Base-by-base conservation (phyloP, 2,329 filamentous ascomycete genomes). In the Phialophora tarda region DNA sequence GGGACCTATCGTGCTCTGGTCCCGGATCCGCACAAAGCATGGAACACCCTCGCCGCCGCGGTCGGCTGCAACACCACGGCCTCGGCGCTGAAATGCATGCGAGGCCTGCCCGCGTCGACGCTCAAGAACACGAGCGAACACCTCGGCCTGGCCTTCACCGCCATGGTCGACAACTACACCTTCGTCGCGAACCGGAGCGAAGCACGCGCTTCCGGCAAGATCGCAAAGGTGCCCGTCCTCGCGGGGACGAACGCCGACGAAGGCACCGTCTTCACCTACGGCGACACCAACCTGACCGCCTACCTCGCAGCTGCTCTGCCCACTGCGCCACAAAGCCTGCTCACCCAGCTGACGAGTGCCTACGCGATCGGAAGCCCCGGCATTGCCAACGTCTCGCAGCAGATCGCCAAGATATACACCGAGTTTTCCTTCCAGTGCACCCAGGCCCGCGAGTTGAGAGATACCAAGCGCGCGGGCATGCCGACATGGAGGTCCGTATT, bases 221-320 rank as follows among this genome's bases (percentile, higher is more conserved):
- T 78, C 10, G 71, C 73, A 4, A 83, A 80, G 65, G 74, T 84
- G 10, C 67, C 68, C 0, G 65, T 79, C 8, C 68, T 80, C 6
- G 81, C 81, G 47, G 82, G 82, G 44, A 78, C 74, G 62, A 80
- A 77, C 7, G 71, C 84, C 32, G 77, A 79, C n/a, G 77, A 83
- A 73, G 81, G 81, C 7, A 63, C 53, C 1, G 12, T 65, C 23
- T 67, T 67, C 50, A 63, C 54, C 30, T 14, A 53, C 8, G 63
- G 51, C 3, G 59, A 24, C n/a, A 61, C 61, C 34, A 44, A 61
- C 3, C 7, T 61, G 10, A 41, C 64, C 4, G 30, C 6, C 7
- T 64, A 55, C 38, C 54, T 69, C 0, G 11, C 26, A 11, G 26
- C 30, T 5, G 8, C 47, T 2, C 24, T 69, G 11, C 61, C 61